phyloP scores from a whole-genome alignment of 441 rosid genomes.

The Lepidium campestre region DNA sequence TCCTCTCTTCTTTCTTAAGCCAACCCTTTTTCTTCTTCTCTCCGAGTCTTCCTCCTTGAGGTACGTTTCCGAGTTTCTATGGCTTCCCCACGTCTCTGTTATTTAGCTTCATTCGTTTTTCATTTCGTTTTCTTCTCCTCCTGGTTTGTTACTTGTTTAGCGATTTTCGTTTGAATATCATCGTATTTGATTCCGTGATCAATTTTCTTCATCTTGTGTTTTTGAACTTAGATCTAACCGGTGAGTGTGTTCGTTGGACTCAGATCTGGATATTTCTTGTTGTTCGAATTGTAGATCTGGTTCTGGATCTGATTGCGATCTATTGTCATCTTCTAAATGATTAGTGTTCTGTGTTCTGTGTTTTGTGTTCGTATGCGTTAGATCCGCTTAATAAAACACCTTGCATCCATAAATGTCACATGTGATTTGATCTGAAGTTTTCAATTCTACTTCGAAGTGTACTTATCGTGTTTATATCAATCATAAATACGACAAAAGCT shows the following conservation, averaged over 20 bases:
- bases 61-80: constrained; percentile 38
- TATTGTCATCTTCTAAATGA: background rate
- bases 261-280: constrained; percentile 20
- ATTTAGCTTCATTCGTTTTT: background rate
- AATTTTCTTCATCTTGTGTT: background rate
- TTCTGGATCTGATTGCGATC: constrained; percentile 24
- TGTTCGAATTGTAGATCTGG: constrained; percentile 34
- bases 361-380: constrained; percentile 4
- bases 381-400: constrained; percentile 7
- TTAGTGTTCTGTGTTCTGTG: background rate
- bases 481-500: constrained; percentile 13
- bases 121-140: background rate
- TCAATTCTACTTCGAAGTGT: constrained; percentile 7
- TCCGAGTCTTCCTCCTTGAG: constrained; percentile 42
- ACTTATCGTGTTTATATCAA: constrained; percentile 11
- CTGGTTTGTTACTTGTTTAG: background rate
- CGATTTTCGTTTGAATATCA: background rate
- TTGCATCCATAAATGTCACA: background rate
- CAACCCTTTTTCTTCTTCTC: constrained; percentile 23
- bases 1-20: constrained; percentile 5
- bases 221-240: constrained; percentile 12
- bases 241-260: background rate
- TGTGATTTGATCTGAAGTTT: constrained; percentile 15
- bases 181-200: constrained; percentile 2
- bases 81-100: constrained; percentile 11